phyloP scores from a whole-genome alignment of 2,329 filamentous ascomycete genomes.

The Pseudonectria buxi region DNA sequence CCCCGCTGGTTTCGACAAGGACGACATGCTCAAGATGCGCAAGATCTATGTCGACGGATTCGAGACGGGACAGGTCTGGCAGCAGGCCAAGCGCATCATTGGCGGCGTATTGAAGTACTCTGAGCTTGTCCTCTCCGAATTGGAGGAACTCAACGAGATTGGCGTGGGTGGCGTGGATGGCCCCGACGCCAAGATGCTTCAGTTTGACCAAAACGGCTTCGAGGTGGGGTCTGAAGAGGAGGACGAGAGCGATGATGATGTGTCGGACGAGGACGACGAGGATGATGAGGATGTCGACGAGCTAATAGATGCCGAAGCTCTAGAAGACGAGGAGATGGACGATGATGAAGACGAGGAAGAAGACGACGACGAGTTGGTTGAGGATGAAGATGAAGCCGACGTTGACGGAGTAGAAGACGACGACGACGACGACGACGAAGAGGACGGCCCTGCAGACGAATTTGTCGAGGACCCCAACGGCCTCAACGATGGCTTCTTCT shows the following conservation, averaged over 20 bases:
- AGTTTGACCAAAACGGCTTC: slow-evolving; percentile 24
- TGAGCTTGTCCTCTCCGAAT: slow-evolving; percentile 38
- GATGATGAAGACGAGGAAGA: slow-evolving; percentile 27
- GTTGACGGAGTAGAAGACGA: slow-evolving; percentile 30
- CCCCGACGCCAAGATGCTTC: slow-evolving; percentile 25
- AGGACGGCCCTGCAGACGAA: slow-evolving; percentile 40
- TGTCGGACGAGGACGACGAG: slow-evolving; percentile 21
- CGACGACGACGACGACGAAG: slow-evolving; percentile 32
- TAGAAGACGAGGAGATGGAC: slow-evolving; percentile 18
- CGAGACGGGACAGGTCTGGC: slow-evolving; percentile 83
- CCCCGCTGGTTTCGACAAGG: slow-evolving; percentile 31
- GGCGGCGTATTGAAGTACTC: slow-evolving; percentile 46
- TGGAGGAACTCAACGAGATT: slow-evolving; percentile 46
- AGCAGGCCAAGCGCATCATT: slow-evolving; percentile 82
- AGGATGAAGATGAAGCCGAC: slow-evolving; percentile 32
- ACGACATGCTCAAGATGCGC: slow-evolving; percentile 64
- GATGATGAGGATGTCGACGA: slow-evolving; percentile 21
- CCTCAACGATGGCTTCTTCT: slow-evolving; percentile 96
- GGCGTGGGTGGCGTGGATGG: slow-evolving; percentile 20
- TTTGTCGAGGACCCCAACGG: slow-evolving; percentile 61
- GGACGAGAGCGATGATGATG: slow-evolving; percentile 24
- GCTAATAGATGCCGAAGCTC: slow-evolving; percentile 13
- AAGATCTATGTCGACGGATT: slow-evolving; percentile 85
- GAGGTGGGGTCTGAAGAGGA: slow-evolving; percentile 25
- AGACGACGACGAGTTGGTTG: slow-evolving; percentile 25